These are phyloP conservation scores for Fusarium albidum DNA, from an alignment of 2,329 filamentous ascomycete genomes.

Conservation along the genomic window DNA sequence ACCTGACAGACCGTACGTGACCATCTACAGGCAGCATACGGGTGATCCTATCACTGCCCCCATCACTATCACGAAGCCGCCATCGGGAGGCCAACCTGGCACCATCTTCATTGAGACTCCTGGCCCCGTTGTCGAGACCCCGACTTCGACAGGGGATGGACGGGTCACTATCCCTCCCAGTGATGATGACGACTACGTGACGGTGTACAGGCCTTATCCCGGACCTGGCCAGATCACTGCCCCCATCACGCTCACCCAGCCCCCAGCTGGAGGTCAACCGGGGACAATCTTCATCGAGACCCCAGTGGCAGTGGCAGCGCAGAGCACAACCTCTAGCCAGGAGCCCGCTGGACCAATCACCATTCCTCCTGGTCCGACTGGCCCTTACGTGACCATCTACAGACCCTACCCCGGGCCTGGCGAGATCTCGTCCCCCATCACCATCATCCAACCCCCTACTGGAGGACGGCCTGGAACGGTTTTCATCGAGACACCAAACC, in stretches of 20 bases:
- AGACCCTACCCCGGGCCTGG: not conserved
- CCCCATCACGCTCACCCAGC: slow-evolving; percentile 20
- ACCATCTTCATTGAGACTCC: slow-evolving; percentile 29
- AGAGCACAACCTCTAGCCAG: not conserved
- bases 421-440: not conserved
- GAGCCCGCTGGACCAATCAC: not conserved
- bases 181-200: slow-evolving; percentile 13
- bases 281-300: slow-evolving; percentile 16
- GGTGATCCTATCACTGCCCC: slow-evolving; percentile 26
- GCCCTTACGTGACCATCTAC: not conserved
- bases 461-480: slow-evolving; percentile 24
- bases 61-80: slow-evolving; percentile 28
- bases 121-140: slow-evolving; percentile 6
- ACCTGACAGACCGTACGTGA: slow-evolving; percentile 2
- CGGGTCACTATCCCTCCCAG: slow-evolving; percentile 19
- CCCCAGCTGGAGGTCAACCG: slow-evolving; percentile 15
- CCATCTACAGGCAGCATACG: slow-evolving; percentile 24
- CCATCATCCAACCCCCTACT: slow-evolving; percentile 7
- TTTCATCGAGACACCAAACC: slow-evolving; percentile 25
- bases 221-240: slow-evolving; percentile 15
- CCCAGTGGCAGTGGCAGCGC: not conserved
- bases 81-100: slow-evolving; percentile 25
- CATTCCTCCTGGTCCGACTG: not conserved
- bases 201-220: slow-evolving; percentile 23
- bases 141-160: slow-evolving; percentile 2